Base-by-base conservation (phyloP, 352 stramenopile genomes). In the Halophytophthora batemanensis region DNA sequence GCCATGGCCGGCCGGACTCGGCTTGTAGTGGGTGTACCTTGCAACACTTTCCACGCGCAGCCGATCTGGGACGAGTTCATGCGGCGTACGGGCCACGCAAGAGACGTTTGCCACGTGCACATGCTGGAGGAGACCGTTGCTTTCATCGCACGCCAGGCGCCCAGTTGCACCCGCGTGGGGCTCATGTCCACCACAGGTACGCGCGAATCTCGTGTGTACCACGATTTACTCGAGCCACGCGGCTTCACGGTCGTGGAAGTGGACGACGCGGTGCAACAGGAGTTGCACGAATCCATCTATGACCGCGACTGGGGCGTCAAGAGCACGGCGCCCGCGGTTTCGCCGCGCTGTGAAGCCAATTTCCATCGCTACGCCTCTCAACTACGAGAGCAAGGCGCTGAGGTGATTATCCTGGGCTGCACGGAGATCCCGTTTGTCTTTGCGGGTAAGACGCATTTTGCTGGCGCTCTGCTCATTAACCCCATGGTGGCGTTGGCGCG, bases 401-500 rank as follows among this genome's bases (percentile, higher is more conserved):
- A 91, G 18, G 74, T 79, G 6, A 82, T 88, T 31, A 71, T 91
- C 22, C 67, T 91, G 44, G 80, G 80, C 47, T 91, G 80, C 60
- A 91, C 80, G 4, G 80, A 91, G 57, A 87, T 91, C 38, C 80
- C 80, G 12, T 87, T 91, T 39, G 77, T 76, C 11, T 88, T 91
- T 38, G 56, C 64, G 8, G 77, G 71, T 15, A 71, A 79, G 19
- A 71, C 69, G 10, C 56, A 57, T 3, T 64, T 78, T 29, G 64
- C 61, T 23, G 74, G 62, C 5, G 45, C 69, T 38, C 45, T 81
- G 25, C 75, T 91, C 25, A 86, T 91, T 35, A 66, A 91, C 28
- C 80, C 80, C 7, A 86, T 91, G 64, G 76, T 89, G 6, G 77
- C 77, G 19, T 65, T 91, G 13, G 80, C 77, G 1, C 80, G 80